Percentiles rank a stretch among this genome's conserved stretches.
Evolutionary conservation across 345 rosid species (phyloP).

Genomic region (Abelmoschus esculentus): DNA sequence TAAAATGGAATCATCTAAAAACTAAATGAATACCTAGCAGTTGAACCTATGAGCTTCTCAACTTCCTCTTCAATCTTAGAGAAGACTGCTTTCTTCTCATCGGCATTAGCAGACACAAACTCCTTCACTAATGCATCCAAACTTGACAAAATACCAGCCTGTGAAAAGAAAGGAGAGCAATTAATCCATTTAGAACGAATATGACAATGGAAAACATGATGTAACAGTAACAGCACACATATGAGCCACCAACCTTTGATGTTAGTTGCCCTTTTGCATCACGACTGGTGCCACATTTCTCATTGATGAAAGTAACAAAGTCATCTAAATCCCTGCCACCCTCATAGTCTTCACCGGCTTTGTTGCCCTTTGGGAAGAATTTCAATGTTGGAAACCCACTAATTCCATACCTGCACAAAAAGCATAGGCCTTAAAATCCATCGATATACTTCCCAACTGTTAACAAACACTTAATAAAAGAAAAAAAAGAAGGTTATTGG

Average conservation of each 20-base stretch:
- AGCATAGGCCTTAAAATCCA: neutral
- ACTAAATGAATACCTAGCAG: slow-evolving; percentile 39
- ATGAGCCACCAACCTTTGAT: slow-evolving; percentile 42
- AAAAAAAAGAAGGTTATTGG: neutral
- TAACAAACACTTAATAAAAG: neutral
- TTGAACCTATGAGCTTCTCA: slow-evolving; percentile 56
- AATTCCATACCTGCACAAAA: slow-evolving; percentile 59
- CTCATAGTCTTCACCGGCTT: slow-evolving; percentile 88
- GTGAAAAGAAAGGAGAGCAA: neutral
- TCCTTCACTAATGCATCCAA: slow-evolving; percentile 75
- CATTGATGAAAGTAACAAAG: slow-evolving; percentile 82
- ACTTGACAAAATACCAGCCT: slow-evolving; percentile 80
- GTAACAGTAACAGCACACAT: slow-evolving; percentile 23
- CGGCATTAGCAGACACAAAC: slow-evolving; percentile 58
- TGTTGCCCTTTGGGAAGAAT: slow-evolving; percentile 86
- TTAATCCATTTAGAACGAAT: neutral
- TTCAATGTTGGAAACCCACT: slow-evolving; percentile 94
- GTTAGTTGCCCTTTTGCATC: slow-evolving; percentile 86
- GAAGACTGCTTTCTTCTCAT: slow-evolving; percentile 61
- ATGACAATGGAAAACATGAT: neutral
- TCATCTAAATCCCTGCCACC: slow-evolving; percentile 89
- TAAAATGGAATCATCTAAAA: neutral
- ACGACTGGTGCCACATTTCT: slow-evolving; percentile 72
- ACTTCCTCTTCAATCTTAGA: slow-evolving; percentile 70
- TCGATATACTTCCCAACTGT: neutral